These are phyloP conservation scores for Fragaria nilgerrensis DNA, from an alignment of 306 rosid genomes.

Conservation along the genomic window DNA sequence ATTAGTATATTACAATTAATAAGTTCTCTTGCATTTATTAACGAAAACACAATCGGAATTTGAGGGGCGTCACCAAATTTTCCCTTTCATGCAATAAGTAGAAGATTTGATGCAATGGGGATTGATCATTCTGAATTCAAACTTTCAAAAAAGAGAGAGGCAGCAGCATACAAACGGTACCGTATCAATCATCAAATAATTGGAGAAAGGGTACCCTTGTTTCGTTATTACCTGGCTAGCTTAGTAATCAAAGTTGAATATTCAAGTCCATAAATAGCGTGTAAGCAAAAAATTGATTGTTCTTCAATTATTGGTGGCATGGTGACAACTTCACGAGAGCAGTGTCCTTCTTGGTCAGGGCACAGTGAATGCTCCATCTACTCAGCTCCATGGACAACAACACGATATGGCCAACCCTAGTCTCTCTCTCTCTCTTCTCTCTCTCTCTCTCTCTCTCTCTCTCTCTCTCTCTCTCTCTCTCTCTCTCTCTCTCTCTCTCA, in stretches of 20 bases:
- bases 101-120: too few relatives aligned
- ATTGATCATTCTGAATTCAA: neutral
- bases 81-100: neutral
- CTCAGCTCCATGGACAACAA: constrained; percentile 14
- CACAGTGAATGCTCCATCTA: constrained; percentile 30
- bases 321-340: constrained; percentile 13
- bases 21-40: too few relatives aligned
- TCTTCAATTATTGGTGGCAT: constrained; percentile 16
- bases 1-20: too few relatives aligned
- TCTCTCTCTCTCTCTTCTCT: neutral
- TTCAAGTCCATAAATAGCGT: neutral
- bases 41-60: too few relatives aligned
- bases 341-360: constrained; percentile 24
- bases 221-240: neutral
- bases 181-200: neutral
- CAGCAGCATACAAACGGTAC: neutral
- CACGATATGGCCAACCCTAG: constrained; percentile 1
- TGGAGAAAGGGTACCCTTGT: neutral
- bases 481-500: neutral
- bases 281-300: neutral
- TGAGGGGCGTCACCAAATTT: neutral
- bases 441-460: too few relatives aligned
- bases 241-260: neutral
- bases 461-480: neutral
- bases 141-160: neutral